Conservation (phyloP, 805 yeast genomes). For the Kurtzmaniella cleridarum region DNA sequence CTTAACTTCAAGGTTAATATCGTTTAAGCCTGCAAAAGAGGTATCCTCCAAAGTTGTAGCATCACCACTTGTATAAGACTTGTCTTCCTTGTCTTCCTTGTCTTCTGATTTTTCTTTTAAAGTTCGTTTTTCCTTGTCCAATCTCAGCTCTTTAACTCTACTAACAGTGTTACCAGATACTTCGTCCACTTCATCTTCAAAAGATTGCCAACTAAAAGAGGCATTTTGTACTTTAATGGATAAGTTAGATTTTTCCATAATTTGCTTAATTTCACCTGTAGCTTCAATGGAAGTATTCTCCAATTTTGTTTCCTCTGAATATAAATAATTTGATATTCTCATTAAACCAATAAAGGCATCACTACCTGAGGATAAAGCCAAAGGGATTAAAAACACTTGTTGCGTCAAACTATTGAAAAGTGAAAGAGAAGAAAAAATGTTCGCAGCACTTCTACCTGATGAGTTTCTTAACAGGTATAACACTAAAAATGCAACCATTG, state of each 20-base stretch:
- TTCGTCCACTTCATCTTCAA: slow-evolving; percentile 14
- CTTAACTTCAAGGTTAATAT: slow-evolving; percentile 48
- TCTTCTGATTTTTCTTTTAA: slow-evolving; percentile 8
- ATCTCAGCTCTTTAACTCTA: slow-evolving; percentile 19
- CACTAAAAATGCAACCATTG: slow-evolving; percentile 46
- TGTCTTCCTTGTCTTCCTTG: slow-evolving; percentile 12
- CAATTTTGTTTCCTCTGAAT: slow-evolving; percentile 35
- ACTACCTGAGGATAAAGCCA: slow-evolving; percentile 57
- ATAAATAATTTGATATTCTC: slow-evolving; percentile 47
- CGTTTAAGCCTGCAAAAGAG: slow-evolving; percentile 38
- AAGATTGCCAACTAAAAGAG: slow-evolving; percentile 60
- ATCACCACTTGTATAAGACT: not conserved
- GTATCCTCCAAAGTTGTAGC: slow-evolving; percentile 9
- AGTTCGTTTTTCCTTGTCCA: slow-evolving; percentile 3
- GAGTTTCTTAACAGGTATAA: slow-evolving; percentile 23
- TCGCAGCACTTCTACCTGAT: slow-evolving; percentile 42
- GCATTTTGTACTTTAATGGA: slow-evolving; percentile 52
- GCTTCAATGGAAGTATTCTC: slow-evolving; percentile 21
- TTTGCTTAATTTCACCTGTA: slow-evolving; percentile 8
- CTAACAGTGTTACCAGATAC: slow-evolving; percentile 3
- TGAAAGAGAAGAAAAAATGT: slow-evolving; percentile 61
- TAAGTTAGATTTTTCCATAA: slow-evolving; percentile 16
- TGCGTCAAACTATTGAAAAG: slow-evolving; percentile 54
- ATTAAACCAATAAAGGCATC: slow-evolving; percentile 59
- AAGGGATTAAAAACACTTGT: slow-evolving; percentile 59